phyloP scores from a whole-genome alignment of 2,329 filamentous ascomycete species.

The Colletotrichum brevisporum region DNA sequence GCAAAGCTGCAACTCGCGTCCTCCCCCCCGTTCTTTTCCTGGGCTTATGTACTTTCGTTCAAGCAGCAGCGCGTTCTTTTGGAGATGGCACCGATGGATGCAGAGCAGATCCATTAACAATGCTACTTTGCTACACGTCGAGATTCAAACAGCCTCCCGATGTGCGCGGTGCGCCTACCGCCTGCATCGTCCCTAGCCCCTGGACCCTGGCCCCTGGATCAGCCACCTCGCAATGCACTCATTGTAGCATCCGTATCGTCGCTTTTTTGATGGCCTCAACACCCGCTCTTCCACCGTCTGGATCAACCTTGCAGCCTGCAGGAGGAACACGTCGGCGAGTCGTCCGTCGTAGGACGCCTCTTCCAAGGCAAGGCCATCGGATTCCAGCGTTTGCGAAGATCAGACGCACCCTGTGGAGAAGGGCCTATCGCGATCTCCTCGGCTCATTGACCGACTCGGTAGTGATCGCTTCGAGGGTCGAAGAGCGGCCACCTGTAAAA shows the following conservation, averaged over 20 bases:
- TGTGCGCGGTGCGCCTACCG: not conserved
- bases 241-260: constrained; percentile 5
- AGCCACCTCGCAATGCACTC: constrained; percentile 16
- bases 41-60: too few species aligned
- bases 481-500: not conserved
- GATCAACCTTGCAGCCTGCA: constrained; percentile 34
- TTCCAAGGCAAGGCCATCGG: constrained; percentile 9
- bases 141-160: constrained; percentile 24
- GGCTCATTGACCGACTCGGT: constrained; percentile 19
- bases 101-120: too few species aligned
- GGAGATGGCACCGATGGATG: not conserved
- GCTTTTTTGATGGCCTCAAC: not conserved
- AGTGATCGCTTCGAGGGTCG: constrained; percentile 31
- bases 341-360: constrained; percentile 2
- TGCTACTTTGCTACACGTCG: not conserved
- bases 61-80: constrained; percentile 11
- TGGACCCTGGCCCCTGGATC: constrained; percentile 16
- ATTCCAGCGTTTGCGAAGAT: constrained; percentile 26
- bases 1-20: not conserved
- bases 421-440: constrained; percentile 34
- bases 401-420: constrained; percentile 34
- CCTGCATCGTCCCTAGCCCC: not conserved
- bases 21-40: not conserved
- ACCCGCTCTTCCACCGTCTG: constrained; percentile 11
- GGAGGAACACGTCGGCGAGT: constrained; percentile 9